Evolutionary conservation across 495 filamentous ascomycete species (phyloP).

Genomic region (Hypoxylon fuscum): DNA sequence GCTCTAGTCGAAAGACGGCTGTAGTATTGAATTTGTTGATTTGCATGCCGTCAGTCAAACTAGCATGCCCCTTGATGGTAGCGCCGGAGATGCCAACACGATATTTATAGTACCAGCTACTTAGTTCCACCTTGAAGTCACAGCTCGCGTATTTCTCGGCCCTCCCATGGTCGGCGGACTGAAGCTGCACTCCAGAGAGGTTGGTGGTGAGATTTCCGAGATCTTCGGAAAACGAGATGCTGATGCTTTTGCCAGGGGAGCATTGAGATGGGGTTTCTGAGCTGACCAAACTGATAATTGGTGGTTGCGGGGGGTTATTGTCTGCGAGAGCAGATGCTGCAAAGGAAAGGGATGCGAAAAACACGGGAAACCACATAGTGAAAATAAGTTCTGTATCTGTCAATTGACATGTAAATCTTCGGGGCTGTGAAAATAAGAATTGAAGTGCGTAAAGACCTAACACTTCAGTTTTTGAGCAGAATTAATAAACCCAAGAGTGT

Average conservation of each 20-base stretch:
- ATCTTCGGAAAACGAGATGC: not conserved
- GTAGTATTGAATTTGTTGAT: constrained; percentile 1
- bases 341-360: not conserved
- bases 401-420: not conserved
- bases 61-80: not conserved
- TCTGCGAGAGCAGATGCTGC: not conserved
- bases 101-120: not conserved
- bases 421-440: not conserved
- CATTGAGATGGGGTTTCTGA: not conserved
- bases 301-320: not conserved
- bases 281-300: not conserved
- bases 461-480: not conserved
- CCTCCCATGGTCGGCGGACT: not conserved
- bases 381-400: not conserved
- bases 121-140: not conserved
- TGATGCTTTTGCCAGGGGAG: constrained; percentile 4
- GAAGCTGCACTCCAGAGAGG: constrained; percentile 1
- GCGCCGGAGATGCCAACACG: constrained; percentile 3
- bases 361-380: not conserved
- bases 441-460: not conserved
- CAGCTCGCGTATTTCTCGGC: not conserved
- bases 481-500: not conserved
- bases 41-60: not conserved
- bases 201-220: not conserved
- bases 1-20: not conserved